These are phyloP conservation scores for Ceratocystis albifundus DNA, from an alignment of 2,329 filamentous ascomycete species.

Conservation along the genomic window DNA sequence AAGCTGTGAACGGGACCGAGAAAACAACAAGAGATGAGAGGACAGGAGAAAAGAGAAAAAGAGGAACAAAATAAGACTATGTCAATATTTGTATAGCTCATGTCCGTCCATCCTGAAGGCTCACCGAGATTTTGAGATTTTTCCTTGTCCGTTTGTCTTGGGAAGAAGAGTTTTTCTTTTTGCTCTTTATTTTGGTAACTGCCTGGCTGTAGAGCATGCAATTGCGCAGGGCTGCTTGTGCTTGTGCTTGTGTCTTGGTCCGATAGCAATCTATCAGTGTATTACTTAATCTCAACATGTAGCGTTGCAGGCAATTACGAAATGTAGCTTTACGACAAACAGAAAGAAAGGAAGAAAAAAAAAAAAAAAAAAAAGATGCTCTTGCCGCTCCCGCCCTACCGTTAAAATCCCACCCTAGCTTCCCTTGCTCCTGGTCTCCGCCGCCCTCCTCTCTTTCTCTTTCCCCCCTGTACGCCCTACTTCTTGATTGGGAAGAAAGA, in stretches of 20 bases:
- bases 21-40: not conserved
- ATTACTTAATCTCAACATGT: not conserved
- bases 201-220: not conserved
- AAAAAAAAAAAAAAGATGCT: not conserved
- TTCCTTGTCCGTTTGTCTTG: not conserved
- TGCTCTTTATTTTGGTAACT: not conserved
- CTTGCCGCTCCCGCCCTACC: conserved; percentile 17
- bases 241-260: not conserved
- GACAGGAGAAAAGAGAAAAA: not conserved
- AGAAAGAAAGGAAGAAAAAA: not conserved
- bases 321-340: not conserved
- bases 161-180: too few relatives aligned
- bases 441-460: conserved; percentile 7
- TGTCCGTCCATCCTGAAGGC: not conserved
- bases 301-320: not conserved
- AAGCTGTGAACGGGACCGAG: not conserved
- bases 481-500: not conserved
- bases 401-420: conserved; percentile 14
- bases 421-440: too few relatives aligned
- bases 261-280: not conserved
- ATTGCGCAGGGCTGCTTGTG: not conserved
- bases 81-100: not conserved
- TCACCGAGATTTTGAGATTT: not conserved
- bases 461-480: not conserved
- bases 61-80: not conserved